Conservation (phyloP, 768 basidiomycete genomes). For the Amanita molliuscula region DNA sequence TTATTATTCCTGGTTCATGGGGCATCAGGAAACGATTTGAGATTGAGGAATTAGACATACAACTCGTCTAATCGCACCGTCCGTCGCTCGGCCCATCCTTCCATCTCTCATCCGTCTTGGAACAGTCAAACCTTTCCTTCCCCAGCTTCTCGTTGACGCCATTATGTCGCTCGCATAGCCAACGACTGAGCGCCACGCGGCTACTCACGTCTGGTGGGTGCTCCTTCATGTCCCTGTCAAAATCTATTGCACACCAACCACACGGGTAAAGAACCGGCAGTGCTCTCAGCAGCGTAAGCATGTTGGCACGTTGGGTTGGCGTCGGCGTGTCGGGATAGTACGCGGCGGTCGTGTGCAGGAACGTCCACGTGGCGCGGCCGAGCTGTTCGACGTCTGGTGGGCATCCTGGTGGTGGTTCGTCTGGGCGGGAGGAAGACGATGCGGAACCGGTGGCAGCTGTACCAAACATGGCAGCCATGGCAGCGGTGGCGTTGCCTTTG, state of each 20-base stretch:
- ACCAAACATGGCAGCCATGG: conserved; percentile 17
- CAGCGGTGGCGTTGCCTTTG: conserved; percentile 11
- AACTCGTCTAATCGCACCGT: conserved; percentile 53
- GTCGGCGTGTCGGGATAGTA: conserved; percentile 87
- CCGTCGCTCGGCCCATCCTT: conserved; percentile 84
- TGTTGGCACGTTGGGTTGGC: conserved; percentile 65
- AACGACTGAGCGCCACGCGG: conserved; percentile 56
- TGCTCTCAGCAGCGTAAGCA: conserved; percentile 71
- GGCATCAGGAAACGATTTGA: background rate
- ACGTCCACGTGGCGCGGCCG: conserved; percentile 92
- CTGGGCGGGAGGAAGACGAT: conserved; percentile 12
- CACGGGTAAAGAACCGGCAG: conserved; percentile 87
- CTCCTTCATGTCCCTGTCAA: conserved; percentile 55
- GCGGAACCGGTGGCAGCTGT: conserved; percentile 9
- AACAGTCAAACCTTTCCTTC: conserved; percentile 77
- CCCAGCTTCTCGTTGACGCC: conserved; percentile 83
- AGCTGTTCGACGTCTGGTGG: conserved; percentile 87
- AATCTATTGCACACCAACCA: conserved; percentile 72
- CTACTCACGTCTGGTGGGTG: conserved; percentile 75
- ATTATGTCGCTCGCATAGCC: conserved; percentile 92
- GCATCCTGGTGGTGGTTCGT: conserved; percentile 52
- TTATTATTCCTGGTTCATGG: background rate
- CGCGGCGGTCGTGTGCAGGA: conserved; percentile 90
- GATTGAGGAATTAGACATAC: background rate
- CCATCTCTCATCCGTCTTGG: conserved; percentile 82